Conservation (phyloP, 345 rosid species). For the Bruguiera gymnorhiza region DNA sequence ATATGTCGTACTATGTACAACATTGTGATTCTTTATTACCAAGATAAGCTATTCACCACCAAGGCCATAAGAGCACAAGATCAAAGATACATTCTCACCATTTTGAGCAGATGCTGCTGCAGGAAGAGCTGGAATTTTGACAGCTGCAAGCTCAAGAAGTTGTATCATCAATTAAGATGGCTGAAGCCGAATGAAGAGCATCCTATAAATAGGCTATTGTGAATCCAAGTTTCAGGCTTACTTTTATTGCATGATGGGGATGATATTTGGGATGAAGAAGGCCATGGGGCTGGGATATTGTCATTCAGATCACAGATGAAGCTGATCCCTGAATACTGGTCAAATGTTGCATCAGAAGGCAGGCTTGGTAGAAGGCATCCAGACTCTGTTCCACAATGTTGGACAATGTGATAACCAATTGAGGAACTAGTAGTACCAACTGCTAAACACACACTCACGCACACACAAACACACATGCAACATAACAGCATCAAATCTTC, state of each 20-base stretch:
- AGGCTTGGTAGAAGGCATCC: slow-evolving; percentile 96
- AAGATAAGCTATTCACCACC: not conserved
- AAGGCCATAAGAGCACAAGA: not conserved
- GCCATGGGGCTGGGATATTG: slow-evolving; percentile 95
- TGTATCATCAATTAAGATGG: not conserved
- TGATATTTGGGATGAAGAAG: slow-evolving; percentile 49
- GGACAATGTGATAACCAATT: slow-evolving; percentile 12
- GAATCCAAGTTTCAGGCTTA: slow-evolving; percentile 28
- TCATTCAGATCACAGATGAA: slow-evolving; percentile 97
- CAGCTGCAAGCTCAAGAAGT: slow-evolving; percentile 43
- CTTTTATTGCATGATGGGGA: slow-evolving; percentile 79
- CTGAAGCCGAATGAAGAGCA: not conserved
- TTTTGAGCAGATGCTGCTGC: slow-evolving; percentile 81
- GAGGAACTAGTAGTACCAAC: not conserved
- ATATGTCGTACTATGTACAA: not conserved
- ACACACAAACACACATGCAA: too few species aligned
- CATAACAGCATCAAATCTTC: too few species aligned
- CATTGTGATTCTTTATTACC: not conserved
- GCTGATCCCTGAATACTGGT: slow-evolving; percentile 69
- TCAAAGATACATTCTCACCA: slow-evolving; percentile 38
- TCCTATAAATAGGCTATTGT: not conserved
- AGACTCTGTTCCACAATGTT: slow-evolving; percentile 41
- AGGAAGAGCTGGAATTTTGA: slow-evolving; percentile 88
- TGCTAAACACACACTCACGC: too few species aligned
- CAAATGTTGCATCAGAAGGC: slow-evolving; percentile 94